Percentiles rank a stretch among this genome's conserved stretches.
These are phyloP conservation scores for Pythium brassicae DNA, from an alignment of 352 stramenopile genomes.

Conservation along the genomic window DNA sequence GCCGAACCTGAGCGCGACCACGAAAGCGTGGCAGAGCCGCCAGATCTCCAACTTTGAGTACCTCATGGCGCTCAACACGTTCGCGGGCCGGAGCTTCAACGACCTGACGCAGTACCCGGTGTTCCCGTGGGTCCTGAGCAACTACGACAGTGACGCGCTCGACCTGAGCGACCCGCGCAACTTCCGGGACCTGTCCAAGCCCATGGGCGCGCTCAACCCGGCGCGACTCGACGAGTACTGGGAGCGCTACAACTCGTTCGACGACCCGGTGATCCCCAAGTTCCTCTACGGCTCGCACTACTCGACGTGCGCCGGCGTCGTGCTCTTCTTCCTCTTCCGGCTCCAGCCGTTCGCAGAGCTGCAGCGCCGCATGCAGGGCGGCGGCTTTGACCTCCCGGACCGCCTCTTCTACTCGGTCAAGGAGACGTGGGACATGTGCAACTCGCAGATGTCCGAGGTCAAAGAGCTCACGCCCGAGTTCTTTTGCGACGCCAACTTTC, in stretches of 20 bases:
- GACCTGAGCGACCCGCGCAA: conserved; percentile 85
- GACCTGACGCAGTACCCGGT: conserved; percentile 97
- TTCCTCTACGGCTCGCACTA: conserved; percentile 95
- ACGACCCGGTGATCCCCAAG: conserved; percentile 87
- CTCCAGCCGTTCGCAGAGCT: conserved; percentile 98
- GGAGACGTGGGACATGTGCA: conserved; percentile 97
- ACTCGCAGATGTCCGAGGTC: conserved; percentile 96
- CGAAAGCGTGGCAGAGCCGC: conserved; percentile 76
- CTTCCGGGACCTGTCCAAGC: conserved; percentile 97
- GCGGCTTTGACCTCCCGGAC: conserved; percentile 97
- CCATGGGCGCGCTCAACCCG: conserved; percentile 96
- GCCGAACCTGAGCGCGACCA: conserved; percentile 42
- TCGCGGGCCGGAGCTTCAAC: conserved; percentile 87
- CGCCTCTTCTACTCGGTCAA: conserved; percentile 96
- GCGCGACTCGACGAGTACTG: conserved; percentile 92
- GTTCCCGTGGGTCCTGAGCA: conserved; percentile 86
- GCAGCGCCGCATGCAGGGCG: conserved; percentile 95
- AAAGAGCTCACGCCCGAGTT: conserved; percentile 99
- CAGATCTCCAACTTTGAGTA: conserved; percentile 95
- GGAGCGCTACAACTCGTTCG: conserved; percentile 93
- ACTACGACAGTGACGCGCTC: conserved; percentile 71
- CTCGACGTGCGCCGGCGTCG: conserved; percentile 95
- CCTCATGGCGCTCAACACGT: conserved; percentile 93
- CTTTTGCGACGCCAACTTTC: conserved; percentile 93
- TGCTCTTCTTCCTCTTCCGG: conserved; percentile 98